Conservation (phyloP, 2,329 filamentous ascomycete genomes). For the Triangularia setosa region DNA sequence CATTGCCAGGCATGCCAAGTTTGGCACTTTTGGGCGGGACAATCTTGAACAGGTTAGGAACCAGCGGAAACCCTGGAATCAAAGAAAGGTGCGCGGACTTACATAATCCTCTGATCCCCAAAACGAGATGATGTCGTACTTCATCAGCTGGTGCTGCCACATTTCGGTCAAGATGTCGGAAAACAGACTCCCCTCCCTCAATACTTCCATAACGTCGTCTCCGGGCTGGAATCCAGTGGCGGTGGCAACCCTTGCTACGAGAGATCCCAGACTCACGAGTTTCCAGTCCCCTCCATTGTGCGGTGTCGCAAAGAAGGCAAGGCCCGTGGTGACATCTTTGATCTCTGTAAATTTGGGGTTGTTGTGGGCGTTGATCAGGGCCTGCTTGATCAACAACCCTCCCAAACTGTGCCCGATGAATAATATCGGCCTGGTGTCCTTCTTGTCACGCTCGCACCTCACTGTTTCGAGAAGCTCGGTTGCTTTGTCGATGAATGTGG, state of each 20-base stretch:
- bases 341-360: conserved; percentile 23
- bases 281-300: conserved; percentile 22
- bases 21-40: conserved; percentile 14
- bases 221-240: conserved; percentile 18
- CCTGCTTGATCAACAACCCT: conserved; percentile 28
- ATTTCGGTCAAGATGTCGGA: conserved; percentile 19
- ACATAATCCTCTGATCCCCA: conserved; percentile 24
- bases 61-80: neutral
- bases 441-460: conserved; percentile 15
- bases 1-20: conserved; percentile 13
- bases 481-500: conserved; percentile 25
- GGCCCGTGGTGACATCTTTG: conserved; percentile 21
- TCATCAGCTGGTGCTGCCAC: conserved; percentile 9
- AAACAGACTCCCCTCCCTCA: conserved; percentile 22
- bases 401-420: conserved; percentile 26
- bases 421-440: conserved; percentile 19
- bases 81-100: neutral
- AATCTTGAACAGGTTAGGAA: conserved; percentile 10
- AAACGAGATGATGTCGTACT: conserved; percentile 15
- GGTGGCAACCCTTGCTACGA: conserved; percentile 21
- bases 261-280: conserved; percentile 20
- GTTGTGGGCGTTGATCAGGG: conserved; percentile 28
- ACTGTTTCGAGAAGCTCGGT: conserved; percentile 26
- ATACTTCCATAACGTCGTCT: conserved; percentile 18
- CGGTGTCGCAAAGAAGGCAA: conserved; percentile 30